phyloP scores from a whole-genome alignment of 2,329 filamentous ascomycete genomes.

The Macrophomina tecta region DNA sequence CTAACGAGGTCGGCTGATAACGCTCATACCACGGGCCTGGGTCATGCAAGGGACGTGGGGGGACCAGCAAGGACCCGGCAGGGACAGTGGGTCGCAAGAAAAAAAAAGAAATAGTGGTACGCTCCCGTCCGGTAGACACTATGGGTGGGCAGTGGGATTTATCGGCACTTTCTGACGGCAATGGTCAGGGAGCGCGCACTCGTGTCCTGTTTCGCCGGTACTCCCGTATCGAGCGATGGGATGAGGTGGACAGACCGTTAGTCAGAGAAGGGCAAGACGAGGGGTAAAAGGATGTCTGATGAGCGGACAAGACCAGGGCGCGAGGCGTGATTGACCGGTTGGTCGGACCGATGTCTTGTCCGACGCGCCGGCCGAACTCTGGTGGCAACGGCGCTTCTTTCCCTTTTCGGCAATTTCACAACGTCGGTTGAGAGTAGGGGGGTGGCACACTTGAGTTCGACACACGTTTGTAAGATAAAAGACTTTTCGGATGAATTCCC shows the following conservation, averaged over 20 bases:
- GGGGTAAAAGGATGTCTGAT: too few species aligned
- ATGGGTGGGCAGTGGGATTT: too few species aligned
- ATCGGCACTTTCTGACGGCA: too few species aligned
- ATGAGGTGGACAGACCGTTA: background rate
- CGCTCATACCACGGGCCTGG: background rate
- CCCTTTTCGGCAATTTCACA: background rate
- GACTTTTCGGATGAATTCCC: background rate
- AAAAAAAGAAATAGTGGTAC: background rate
- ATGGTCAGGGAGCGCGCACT: too few species aligned
- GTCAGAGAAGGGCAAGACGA: background rate
- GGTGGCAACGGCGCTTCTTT: background rate
- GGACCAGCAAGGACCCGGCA: background rate
- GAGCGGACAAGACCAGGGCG: background rate
- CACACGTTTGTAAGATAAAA: background rate
- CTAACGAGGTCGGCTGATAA: background rate
- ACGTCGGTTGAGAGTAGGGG: background rate
- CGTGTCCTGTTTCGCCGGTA: background rate
- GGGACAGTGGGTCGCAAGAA: too few species aligned
- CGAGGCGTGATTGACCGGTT: conserved; percentile 5
- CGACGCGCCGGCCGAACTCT: background rate
- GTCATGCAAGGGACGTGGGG: background rate
- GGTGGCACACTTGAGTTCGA: background rate
- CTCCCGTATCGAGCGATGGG: background rate
- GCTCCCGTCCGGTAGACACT: background rate
- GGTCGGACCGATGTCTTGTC: conserved; percentile 8